A percentile compares a stretch with the other conserved stretches of the same genome.
phyloP scores from a whole-genome alignment of 345 rosid species.

The Eucalyptus curtisii region DNA sequence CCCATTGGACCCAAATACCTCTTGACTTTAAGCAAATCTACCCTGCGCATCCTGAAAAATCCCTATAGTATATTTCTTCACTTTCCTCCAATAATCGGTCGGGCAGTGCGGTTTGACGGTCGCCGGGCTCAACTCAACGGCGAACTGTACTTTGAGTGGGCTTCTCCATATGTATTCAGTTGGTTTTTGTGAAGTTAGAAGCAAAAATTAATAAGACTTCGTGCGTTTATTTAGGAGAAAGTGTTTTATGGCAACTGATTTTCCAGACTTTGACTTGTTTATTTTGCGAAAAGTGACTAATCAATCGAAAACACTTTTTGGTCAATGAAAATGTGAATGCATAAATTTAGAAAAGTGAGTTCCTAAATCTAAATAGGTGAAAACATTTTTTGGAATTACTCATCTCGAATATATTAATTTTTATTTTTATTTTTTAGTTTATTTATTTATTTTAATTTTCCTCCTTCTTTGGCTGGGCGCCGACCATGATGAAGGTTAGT shows the following conservation, averaged over 20 bases:
- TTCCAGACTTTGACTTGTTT: neutral
- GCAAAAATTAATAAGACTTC: neutral
- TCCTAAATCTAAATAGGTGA: neutral
- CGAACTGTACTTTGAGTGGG: neutral
- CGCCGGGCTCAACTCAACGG: neutral
- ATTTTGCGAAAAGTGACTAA: accelerated
- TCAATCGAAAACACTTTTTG: neutral
- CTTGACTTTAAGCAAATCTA: neutral
- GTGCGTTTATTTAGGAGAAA: neutral
- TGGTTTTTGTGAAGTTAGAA: neutral
- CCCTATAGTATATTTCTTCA: neutral
- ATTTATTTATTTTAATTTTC: no score
- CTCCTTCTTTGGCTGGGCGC: accelerated
- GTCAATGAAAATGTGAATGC: neutral
- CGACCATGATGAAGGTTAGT: accelerated
- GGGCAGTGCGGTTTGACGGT: neutral
- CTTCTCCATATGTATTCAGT: neutral
- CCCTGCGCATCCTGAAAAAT: accelerated
- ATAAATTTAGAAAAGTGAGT: neutral
- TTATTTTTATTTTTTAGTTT: no score
- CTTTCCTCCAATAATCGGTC: neutral
- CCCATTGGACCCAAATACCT: neutral
- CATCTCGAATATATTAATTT: neutral
- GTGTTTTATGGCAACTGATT: neutral
- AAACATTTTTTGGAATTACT: accelerated